Percentiles rank a stretch among this genome's conserved stretches.
Evolutionary conservation across 306 rosid genomes (phyloP).

Genomic region (Aeschynomene evenia): DNA sequence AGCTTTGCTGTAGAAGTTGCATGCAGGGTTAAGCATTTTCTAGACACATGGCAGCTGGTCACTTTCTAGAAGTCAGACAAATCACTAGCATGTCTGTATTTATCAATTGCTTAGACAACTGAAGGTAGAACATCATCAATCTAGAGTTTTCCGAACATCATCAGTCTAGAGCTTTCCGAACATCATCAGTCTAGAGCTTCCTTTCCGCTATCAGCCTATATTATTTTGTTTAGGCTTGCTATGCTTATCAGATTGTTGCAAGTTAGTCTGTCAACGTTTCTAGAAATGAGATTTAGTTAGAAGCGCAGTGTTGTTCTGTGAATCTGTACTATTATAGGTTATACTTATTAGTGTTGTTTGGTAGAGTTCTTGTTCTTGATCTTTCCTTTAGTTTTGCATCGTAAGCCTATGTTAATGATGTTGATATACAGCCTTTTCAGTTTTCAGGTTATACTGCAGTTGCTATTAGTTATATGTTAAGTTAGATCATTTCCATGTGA

Average conservation of each 20-base stretch:
- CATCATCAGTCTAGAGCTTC: constrained; percentile 47
- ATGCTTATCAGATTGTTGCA: constrained; percentile 35
- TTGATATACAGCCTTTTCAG: constrained; percentile 31
- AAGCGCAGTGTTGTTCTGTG: constrained; percentile 34
- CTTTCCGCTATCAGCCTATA: constrained; percentile 31
- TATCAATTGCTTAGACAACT: constrained; percentile 39
- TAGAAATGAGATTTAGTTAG: constrained; percentile 40
- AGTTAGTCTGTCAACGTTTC: constrained; percentile 40
- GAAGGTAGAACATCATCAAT: constrained; percentile 50
- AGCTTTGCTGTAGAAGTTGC: constrained; percentile 50
- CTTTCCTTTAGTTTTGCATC: constrained; percentile 35
- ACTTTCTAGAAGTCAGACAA: constrained; percentile 57
- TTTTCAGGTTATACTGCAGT: constrained; percentile 26
- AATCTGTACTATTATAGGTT: constrained; percentile 44
- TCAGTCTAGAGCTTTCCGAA: constrained; percentile 46
- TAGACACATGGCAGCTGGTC: constrained; percentile 54
- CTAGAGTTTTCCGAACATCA: constrained; percentile 48
- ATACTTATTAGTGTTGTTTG: constrained; percentile 32
- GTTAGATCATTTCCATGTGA: constrained; percentile 13
- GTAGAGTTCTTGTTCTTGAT: constrained; percentile 31
- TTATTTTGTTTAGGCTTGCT: constrained; percentile 36
- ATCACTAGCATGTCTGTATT: constrained; percentile 45
- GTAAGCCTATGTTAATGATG: constrained; percentile 37
- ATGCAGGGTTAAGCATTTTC: constrained; percentile 53
- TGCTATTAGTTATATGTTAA: constrained; percentile 38